phyloP scores from a whole-genome alignment of 768 basidiomycete species.

The Phylloporus arenicola region DNA sequence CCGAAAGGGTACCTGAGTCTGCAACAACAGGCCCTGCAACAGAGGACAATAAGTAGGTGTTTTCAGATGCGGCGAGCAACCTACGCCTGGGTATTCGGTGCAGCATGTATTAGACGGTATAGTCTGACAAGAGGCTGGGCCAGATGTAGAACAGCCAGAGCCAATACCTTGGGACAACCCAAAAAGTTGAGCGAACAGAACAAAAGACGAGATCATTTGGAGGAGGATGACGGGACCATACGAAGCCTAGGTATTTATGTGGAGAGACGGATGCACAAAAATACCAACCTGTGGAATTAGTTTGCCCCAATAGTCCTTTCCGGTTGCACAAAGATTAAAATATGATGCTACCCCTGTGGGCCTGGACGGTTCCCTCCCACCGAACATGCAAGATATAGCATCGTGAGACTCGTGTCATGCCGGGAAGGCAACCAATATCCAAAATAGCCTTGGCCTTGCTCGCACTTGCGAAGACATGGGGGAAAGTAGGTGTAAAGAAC shows the following conservation, averaged over 20 bases:
- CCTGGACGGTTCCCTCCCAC: not conserved
- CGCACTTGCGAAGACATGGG: not conserved
- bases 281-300: not conserved
- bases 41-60: not conserved
- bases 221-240: not conserved
- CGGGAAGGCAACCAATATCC: not conserved
- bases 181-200: slow-evolving; percentile 18
- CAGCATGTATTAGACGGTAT: slow-evolving; percentile 48
- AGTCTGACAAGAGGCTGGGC: slow-evolving; percentile 51
- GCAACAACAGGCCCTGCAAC: slow-evolving; percentile 52
- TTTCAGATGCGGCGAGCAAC: slow-evolving; percentile 16
- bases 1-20: slow-evolving; percentile 41
- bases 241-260: slow-evolving; percentile 14
- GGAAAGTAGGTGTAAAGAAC: too few relatives aligned
- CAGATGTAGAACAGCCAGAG: slow-evolving; percentile 51
- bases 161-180: slow-evolving; percentile 25
- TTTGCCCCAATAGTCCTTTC: not conserved
- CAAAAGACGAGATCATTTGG: slow-evolving; percentile 11
- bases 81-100: slow-evolving; percentile 59
- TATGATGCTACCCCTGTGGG: too few relatives aligned
- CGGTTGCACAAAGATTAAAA: not conserved
- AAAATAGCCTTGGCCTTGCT: not conserved
- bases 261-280: not conserved
- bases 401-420: not conserved
- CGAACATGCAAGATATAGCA: not conserved